Evolutionary conservation across 2,329 filamentous ascomycete species (phyloP).

Genomic region (Nigrospora osmanthi): DNA sequence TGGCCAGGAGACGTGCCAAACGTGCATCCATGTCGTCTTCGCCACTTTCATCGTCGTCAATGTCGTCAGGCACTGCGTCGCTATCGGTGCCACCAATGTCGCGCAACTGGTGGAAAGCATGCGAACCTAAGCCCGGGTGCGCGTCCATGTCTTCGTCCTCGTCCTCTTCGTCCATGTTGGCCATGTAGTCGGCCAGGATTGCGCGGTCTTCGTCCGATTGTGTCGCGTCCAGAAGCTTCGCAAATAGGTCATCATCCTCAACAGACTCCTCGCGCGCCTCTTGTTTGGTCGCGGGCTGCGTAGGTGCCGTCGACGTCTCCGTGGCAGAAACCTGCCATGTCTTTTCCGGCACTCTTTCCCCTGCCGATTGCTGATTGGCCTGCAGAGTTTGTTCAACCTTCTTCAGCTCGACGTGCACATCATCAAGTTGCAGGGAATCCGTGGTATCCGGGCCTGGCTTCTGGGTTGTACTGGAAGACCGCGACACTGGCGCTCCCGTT

Average conservation of each 20-base stretch:
- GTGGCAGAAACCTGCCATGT: background rate
- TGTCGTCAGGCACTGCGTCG: slow-evolving; percentile 21
- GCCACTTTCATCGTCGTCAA: slow-evolving; percentile 25
- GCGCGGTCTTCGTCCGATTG: slow-evolving; percentile 40
- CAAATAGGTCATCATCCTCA: background rate
- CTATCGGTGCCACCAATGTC: slow-evolving; percentile 37
- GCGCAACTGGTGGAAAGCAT: slow-evolving; percentile 20
- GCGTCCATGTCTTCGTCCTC: slow-evolving; percentile 13
- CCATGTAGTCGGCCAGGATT: slow-evolving; percentile 62
- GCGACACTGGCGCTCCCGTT: slow-evolving; percentile 6
- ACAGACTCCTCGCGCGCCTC: background rate
- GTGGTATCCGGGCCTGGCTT: background rate
- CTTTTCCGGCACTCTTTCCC: background rate
- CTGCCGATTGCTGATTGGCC: background rate
- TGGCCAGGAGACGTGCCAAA: slow-evolving; percentile 51
- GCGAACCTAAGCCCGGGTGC: slow-evolving; percentile 11
- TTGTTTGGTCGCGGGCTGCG: background rate
- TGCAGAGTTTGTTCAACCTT: slow-evolving; percentile 15
- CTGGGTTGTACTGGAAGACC: background rate
- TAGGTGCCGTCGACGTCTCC: background rate
- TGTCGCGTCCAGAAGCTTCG: background rate
- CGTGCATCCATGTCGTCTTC: slow-evolving; percentile 49
- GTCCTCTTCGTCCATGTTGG: slow-evolving; percentile 43
- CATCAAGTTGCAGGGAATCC: slow-evolving; percentile 9
- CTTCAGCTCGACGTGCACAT: slow-evolving; percentile 24